Evolutionary conservation across 2,329 filamentous ascomycete species (phyloP).

Genomic region (Colletotrichum viniferum): DNA sequence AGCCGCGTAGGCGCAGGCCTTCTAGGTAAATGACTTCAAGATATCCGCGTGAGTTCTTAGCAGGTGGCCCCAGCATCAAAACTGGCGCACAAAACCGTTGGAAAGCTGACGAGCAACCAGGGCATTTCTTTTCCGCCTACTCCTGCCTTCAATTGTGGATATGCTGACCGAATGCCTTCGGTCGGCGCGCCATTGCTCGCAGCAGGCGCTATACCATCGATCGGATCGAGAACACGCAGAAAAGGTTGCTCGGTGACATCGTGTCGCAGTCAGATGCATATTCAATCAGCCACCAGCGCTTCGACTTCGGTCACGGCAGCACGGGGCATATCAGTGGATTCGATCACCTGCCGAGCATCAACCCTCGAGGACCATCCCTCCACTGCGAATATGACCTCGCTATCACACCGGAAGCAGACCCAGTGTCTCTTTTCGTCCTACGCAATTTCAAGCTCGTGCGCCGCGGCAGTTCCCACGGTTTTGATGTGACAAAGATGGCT

Average conservation of each 20-base stretch:
- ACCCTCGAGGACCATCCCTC: background rate
- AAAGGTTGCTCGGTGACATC: background rate
- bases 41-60: background rate
- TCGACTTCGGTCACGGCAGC: background rate
- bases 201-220: background rate
- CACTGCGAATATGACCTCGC: background rate
- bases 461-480: background rate
- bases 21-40: background rate
- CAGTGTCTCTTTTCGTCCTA: background rate
- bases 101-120: background rate
- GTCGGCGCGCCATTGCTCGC: background rate
- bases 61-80: background rate
- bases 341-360: background rate
- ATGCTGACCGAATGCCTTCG: background rate
- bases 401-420: background rate
- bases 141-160: background rate
- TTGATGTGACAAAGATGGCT: background rate
- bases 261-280: background rate
- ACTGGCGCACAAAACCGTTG: background rate
- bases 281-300: background rate
- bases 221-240: background rate
- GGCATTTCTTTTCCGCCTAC: background rate
- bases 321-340: background rate
- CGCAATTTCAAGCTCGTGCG: background rate
- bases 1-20: background rate